phyloP scores from a whole-genome alignment of 306 rosid species.

The Begonia peltatifolia region DNA sequence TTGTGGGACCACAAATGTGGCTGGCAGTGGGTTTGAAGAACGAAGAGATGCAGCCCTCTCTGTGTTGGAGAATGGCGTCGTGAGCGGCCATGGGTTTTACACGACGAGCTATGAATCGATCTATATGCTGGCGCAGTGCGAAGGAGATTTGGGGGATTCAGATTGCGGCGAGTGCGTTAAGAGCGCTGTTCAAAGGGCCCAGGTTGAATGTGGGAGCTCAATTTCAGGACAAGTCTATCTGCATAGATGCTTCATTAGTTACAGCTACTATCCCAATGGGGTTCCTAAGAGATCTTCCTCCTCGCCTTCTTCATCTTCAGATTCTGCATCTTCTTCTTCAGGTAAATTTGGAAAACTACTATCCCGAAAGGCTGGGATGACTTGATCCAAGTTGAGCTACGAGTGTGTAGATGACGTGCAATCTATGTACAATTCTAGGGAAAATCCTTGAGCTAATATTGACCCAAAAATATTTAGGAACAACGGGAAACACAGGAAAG shows the following conservation, averaged over 20 bases:
- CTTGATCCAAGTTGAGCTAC: too few species aligned
- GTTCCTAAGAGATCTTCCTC: constrained; percentile 67
- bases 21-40: constrained; percentile 73
- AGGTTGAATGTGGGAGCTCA: constrained; percentile 76
- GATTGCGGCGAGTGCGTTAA: constrained; percentile 83
- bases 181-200: constrained; percentile 61
- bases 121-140: constrained; percentile 82
- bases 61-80: constrained; percentile 66
- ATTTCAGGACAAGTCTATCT: constrained; percentile 76
- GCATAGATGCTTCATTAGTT: constrained; percentile 77
- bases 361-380: too few species aligned
- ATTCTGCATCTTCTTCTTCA: constrained; percentile 23
- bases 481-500: constrained; percentile 64
- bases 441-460: too few species aligned
- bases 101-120: constrained; percentile 55
- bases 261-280: constrained; percentile 77
- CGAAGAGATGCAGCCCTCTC: constrained; percentile 65
- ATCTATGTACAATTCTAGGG: too few species aligned
- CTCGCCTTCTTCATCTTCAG: constrained; percentile 28
- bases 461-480: constrained; percentile 8
- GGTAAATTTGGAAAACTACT: neutral
- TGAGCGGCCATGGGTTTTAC: constrained; percentile 67
- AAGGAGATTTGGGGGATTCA: constrained; percentile 78
- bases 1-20: constrained; percentile 49
- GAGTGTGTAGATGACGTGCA: too few species aligned